Evolutionary conservation across 2,329 filamentous ascomycete genomes (phyloP).

Genomic region (Penicillium frequentans): DNA sequence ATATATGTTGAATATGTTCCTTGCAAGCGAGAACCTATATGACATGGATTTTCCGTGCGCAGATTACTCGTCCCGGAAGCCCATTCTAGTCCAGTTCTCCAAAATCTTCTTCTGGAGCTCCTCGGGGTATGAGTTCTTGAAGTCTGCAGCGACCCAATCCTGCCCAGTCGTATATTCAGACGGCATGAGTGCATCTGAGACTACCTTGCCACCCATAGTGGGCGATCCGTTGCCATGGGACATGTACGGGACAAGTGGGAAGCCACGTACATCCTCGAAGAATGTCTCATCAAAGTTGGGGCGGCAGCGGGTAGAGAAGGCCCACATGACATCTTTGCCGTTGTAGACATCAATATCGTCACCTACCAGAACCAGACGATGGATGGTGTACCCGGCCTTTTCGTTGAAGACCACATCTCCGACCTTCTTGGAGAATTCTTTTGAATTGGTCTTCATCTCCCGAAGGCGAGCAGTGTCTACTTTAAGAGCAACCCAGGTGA

Average conservation of each 20-base stretch:
- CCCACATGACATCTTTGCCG: conserved; percentile 51
- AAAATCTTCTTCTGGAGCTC: conserved; percentile 42
- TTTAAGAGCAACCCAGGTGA: conserved; percentile 54
- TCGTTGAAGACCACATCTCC: conserved; percentile 45
- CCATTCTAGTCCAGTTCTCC: conserved; percentile 35
- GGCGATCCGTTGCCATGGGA: conserved; percentile 39
- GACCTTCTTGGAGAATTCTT: conserved; percentile 41
- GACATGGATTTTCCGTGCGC: background rate
- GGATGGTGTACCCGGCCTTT: conserved; percentile 47
- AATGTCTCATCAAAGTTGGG: conserved; percentile 46
- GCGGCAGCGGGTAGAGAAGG: conserved; percentile 50
- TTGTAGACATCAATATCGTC: conserved; percentile 53
- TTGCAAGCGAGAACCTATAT: too few relatives aligned
- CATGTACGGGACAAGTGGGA: conserved; percentile 51
- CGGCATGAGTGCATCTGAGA: conserved; percentile 47
- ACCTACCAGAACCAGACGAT: conserved; percentile 49
- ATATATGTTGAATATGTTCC: too few relatives aligned
- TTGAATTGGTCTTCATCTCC: conserved; percentile 52
- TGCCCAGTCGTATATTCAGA: conserved; percentile 43
- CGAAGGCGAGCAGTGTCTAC: conserved; percentile 59
- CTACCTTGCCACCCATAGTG: conserved; percentile 46
- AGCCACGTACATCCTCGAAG: conserved; percentile 47
- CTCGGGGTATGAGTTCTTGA: conserved; percentile 40
- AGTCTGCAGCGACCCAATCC: conserved; percentile 33
- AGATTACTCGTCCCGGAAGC: conserved; percentile 22